Percentiles rank a stretch among this genome's conserved stretches.
phyloP scores from a whole-genome alignment of 78 protist species.

The Diacronema lutheri region DNA sequence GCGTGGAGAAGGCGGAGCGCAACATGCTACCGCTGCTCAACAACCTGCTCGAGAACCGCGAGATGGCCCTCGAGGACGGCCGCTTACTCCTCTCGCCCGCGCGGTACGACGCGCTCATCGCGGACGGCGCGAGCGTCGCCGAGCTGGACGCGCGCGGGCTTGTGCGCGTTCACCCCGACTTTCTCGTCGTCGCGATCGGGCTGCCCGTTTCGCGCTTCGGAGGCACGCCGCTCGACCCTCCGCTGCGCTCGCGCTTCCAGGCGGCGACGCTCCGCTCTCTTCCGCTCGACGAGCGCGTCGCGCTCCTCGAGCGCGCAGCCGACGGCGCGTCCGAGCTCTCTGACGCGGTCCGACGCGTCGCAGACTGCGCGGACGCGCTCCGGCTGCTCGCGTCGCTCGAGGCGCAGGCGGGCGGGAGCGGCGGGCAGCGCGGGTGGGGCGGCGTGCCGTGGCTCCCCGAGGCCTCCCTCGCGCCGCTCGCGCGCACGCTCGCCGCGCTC shows the following conservation, averaged over 20 bases:
- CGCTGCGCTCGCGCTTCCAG: constrained; percentile 80
- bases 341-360: no score
- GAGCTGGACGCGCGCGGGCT: constrained; percentile 39
- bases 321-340: not conserved
- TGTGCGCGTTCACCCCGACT: constrained; percentile 48
- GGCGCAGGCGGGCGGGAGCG: not conserved
- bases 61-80: constrained; percentile 77
- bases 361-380: not conserved
- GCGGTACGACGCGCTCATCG: constrained; percentile 46
- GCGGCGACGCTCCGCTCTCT: not conserved
- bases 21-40: constrained; percentile 52
- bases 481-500: not conserved
- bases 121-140: not conserved
- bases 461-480: no score
- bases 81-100: constrained; percentile 28
- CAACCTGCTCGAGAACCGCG: constrained; percentile 80
- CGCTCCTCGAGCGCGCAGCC: not conserved
- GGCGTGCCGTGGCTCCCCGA: no score
- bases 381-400: not conserved
- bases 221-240: constrained; percentile 80
- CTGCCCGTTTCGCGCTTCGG: constrained; percentile 64
- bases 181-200: constrained; percentile 74
- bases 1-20: constrained; percentile 69
- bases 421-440: not conserved
- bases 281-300: not conserved